Conservation (phyloP, 371 early-diverging fungal genomes). For the Mortierella sp. region DNA sequence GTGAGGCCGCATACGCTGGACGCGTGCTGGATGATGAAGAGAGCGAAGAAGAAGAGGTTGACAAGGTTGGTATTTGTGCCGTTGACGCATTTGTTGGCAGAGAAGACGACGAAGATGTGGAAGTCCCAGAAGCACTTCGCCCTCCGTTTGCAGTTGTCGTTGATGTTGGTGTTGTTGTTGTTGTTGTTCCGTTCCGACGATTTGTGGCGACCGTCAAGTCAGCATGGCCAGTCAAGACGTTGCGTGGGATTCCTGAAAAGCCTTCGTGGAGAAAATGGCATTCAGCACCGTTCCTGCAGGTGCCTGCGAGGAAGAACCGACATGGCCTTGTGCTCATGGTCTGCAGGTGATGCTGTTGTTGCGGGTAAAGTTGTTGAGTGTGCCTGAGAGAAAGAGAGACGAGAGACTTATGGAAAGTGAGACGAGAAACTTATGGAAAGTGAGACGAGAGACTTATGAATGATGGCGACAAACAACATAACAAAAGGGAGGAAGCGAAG, state of each 20-base stretch:
- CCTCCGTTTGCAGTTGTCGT: background rate
- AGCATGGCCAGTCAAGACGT: background rate
- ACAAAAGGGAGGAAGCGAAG: background rate
- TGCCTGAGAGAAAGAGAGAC: background rate
- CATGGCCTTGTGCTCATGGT: slow-evolving; percentile 26
- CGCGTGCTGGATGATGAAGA: slow-evolving; percentile 14
- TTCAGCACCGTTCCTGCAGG: slow-evolving; percentile 40
- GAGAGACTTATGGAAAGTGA: no score
- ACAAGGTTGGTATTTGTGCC: background rate
- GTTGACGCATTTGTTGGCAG: background rate
- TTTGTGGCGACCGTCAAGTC: slow-evolving; percentile 10
- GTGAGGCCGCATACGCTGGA: slow-evolving; percentile 22
- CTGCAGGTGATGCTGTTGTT: background rate
- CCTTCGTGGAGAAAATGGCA: slow-evolving; percentile 48
- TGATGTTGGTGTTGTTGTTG: background rate
- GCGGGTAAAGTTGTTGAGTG: background rate
- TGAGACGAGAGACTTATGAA: no score
- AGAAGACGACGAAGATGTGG: background rate
- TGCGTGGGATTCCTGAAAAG: slow-evolving; percentile 25
- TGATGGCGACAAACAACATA: no score
- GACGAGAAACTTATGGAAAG: no score
- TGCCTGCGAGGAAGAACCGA: slow-evolving; percentile 42
- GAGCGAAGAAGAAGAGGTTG: background rate
- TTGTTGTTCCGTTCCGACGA: background rate
- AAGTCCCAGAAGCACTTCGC: background rate